Base-by-base conservation (phyloP, 768 basidiomycete species). In the Chiua virens region DNA sequence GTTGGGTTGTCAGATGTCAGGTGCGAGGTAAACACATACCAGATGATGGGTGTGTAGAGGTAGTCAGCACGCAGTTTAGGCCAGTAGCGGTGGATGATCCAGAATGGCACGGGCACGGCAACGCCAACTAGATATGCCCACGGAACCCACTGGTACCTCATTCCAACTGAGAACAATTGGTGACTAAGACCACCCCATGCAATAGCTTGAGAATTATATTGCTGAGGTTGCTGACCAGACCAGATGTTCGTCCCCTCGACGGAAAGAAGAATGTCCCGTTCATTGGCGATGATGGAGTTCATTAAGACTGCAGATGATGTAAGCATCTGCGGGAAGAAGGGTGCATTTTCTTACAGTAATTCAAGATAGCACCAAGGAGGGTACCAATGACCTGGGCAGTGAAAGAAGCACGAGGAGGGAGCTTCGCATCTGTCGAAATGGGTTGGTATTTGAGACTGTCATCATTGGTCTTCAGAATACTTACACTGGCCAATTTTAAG, bases 381-480 rank as follows among this genome's bases (percentile, higher is more conserved):
- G 82, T 79, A 1, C 85, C 83, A 41, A 76, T 46, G 28, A 72
- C 74, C 59, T 85, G 83, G 8, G 81, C 80, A 18, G 76, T 72
- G 65, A 87, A 86, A 3, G 84, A 80, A 30, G 78, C 77, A 9
- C 83, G 80, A 40, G 85, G 85, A 34, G 84, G 81, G 37, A 86
- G 74, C 68, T 86, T 86, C 21, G 76, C 53, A 47, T 70, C 67
- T 68, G 32, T 43, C 1, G 23, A n/a, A 5, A 44, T 18, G 11
- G 1, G 36, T 57, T 8, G 75, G 58, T 77, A 72, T 61, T 76
- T 75, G 30, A 70, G 73, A 61, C 65, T n/a, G n/a, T n/a, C 30
- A 5, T 18, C 3, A 35, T 4, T 14, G 42, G 25, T 15, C 7
- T 20, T 3, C 5, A 3, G 8, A 41, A 43, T 20, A 34, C 50